Evolutionary conservation across 352 stramenopile genomes (phyloP).

Genomic region (Ophiocytium majus): DNA sequence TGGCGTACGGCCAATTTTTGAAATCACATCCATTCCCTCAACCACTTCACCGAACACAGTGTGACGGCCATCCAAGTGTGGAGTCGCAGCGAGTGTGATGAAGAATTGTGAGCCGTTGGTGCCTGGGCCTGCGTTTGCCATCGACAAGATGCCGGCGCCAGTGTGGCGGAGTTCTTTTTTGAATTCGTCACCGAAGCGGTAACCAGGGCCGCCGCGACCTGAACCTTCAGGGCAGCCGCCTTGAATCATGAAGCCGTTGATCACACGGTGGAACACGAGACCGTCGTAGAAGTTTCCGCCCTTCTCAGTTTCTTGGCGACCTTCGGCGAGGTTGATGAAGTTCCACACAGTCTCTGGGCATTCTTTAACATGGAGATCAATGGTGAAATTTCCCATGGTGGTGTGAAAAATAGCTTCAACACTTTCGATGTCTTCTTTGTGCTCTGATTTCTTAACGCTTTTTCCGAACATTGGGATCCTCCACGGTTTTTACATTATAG

Average conservation of each 20-base stretch:
- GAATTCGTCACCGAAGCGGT: slow-evolving; percentile 41
- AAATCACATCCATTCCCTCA: slow-evolving; percentile 93
- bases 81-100: slow-evolving; percentile 78
- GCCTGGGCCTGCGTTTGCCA: slow-evolving; percentile 86
- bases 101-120: slow-evolving; percentile 93
- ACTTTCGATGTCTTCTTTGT: slow-evolving; percentile 4
- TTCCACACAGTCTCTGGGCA: slow-evolving; percentile 5
- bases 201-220: not conserved
- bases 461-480: no score
- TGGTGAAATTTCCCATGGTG: not conserved
- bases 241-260: slow-evolving; percentile 93
- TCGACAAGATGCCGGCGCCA: slow-evolving; percentile 78
- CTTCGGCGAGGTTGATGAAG: slow-evolving; percentile 8
- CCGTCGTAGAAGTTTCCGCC: not conserved
- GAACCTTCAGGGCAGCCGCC: slow-evolving; percentile 56
- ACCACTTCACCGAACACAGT: slow-evolving; percentile 55
- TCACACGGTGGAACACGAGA: slow-evolving; percentile 89
- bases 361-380: not conserved
- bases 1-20: slow-evolving; percentile 73
- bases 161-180: slow-evolving; percentile 22
- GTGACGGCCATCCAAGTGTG: slow-evolving; percentile 96
- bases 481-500: no score
- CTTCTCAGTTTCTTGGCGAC: not conserved
- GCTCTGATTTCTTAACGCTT: slow-evolving; percentile 3
- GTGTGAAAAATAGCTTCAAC: not conserved